Conservation (phyloP, 768 basidiomycete genomes). For the Exsudoporus frostii region DNA sequence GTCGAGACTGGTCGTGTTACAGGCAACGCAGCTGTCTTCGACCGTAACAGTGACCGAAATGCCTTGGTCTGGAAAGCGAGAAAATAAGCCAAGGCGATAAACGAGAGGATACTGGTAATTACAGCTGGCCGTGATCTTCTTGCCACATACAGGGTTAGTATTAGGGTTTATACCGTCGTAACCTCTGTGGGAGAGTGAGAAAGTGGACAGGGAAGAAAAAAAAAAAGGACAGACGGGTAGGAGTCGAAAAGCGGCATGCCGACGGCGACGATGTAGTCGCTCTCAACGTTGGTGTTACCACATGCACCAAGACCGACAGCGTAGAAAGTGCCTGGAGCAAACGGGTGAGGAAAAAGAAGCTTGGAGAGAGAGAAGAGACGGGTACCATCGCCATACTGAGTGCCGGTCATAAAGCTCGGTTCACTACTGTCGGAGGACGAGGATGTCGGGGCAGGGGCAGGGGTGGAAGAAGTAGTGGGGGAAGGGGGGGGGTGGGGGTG, state of each 20-base stretch:
- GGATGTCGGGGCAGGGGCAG: conserved; percentile 17
- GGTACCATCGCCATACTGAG: conserved; percentile 48
- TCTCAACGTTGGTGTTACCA: conserved; percentile 32
- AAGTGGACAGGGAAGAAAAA: not conserved
- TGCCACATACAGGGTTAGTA: conserved; percentile 67
- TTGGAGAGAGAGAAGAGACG: not conserved
- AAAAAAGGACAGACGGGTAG: conserved; percentile 30
- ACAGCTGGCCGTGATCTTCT: conserved; percentile 46
- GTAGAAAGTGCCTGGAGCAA: conserved; percentile 33
- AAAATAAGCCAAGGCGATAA: conserved; percentile 4
- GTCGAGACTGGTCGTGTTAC: conserved; percentile 52
- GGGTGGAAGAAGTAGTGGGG: conserved; percentile 1
- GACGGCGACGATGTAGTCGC: conserved; percentile 37
- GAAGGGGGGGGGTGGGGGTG: not conserved
- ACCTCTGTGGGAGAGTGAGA: conserved; percentile 37
- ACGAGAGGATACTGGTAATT: conserved; percentile 18
- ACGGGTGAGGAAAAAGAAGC: not conserved
- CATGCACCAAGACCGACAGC: conserved; percentile 40
- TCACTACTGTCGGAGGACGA: conserved; percentile 8
- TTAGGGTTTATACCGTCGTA: conserved; percentile 65
- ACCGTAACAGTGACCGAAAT: conserved; percentile 47
- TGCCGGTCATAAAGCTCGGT: conserved; percentile 45
- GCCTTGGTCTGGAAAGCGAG: conserved; percentile 44
- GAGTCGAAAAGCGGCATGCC: conserved; percentile 38
- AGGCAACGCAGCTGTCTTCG: conserved; percentile 63